Evolutionary conservation across 106 monocot species (phyloP).

Genomic region (Amphibolis antarctica): DNA sequence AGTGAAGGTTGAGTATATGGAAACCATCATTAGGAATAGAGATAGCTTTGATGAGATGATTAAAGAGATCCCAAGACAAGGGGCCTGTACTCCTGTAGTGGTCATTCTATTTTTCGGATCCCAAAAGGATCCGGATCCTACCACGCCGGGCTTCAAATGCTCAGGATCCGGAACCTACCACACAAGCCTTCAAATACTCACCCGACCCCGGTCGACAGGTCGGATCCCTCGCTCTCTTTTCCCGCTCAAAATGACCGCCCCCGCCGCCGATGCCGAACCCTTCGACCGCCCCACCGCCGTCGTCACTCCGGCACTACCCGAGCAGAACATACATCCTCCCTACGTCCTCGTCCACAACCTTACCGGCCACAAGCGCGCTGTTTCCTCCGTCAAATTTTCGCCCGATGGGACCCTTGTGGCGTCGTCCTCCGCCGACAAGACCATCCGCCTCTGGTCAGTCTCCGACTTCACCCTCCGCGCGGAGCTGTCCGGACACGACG

Average conservation of each 20-base stretch:
- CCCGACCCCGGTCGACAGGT: too few species aligned
- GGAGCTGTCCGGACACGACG: constrained; percentile 34
- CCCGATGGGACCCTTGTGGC: constrained; percentile 37
- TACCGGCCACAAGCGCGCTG: constrained; percentile 28
- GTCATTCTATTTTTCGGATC: too few species aligned
- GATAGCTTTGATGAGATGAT: too few species aligned
- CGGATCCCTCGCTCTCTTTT: too few species aligned
- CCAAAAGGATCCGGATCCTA: too few species aligned
- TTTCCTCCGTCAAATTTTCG: constrained; percentile 51
- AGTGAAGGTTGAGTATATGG: too few species aligned
- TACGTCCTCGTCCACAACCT: constrained; percentile 34
- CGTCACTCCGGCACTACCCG: background rate
- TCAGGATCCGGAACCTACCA: too few species aligned
- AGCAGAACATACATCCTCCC: background rate
- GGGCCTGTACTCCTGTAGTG: too few species aligned
- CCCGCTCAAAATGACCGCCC: background rate
- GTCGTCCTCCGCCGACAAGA: constrained; percentile 49
- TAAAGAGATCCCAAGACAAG: too few species aligned
- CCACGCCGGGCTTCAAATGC: too few species aligned
- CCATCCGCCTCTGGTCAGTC: constrained; percentile 33
- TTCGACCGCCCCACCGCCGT: background rate
- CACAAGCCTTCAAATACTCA: too few species aligned
- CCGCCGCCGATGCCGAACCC: background rate
- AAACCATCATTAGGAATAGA: too few species aligned
- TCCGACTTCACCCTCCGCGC: constrained; percentile 22